Conservation (phyloP, 441 rosid species). For the Bocquillonia castaneifolia region DNA sequence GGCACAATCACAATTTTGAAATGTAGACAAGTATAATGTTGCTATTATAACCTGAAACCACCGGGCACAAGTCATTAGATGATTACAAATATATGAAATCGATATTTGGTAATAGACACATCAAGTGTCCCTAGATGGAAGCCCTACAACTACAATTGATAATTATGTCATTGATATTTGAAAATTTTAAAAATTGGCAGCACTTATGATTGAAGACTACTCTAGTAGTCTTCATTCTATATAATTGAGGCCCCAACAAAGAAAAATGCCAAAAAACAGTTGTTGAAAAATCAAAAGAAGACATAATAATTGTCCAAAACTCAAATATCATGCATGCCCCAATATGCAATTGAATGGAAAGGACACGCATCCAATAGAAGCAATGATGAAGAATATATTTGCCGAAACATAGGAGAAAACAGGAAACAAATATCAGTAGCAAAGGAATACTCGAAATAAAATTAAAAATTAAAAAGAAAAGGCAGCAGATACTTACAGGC, state of each 20-base stretch:
- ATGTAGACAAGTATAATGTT: background rate
- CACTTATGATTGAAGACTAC: background rate
- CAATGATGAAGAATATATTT: background rate
- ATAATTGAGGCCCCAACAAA: background rate
- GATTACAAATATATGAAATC: background rate
- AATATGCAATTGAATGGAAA: background rate
- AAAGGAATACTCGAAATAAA: no score
- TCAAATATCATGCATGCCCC: background rate
- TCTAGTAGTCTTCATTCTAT: background rate
- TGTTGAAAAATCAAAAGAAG: background rate
- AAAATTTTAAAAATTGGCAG: background rate
- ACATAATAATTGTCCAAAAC: background rate
- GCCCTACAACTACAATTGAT: background rate
- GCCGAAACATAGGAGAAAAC: background rate
- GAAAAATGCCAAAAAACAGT: constrained; percentile 7
- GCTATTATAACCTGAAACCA: background rate
- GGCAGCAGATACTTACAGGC: constrained; percentile 65
- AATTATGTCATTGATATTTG: background rate
- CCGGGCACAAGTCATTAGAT: background rate
- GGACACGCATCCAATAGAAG: background rate
- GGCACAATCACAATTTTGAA: constrained; percentile 5
- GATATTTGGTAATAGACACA: background rate
- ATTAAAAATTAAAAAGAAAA: background rate
- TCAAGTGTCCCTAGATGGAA: background rate
- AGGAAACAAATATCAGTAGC: background rate